Evolutionary conservation across 768 basidiomycete species (phyloP).

Genomic region (Guyanaporus albipodus): DNA sequence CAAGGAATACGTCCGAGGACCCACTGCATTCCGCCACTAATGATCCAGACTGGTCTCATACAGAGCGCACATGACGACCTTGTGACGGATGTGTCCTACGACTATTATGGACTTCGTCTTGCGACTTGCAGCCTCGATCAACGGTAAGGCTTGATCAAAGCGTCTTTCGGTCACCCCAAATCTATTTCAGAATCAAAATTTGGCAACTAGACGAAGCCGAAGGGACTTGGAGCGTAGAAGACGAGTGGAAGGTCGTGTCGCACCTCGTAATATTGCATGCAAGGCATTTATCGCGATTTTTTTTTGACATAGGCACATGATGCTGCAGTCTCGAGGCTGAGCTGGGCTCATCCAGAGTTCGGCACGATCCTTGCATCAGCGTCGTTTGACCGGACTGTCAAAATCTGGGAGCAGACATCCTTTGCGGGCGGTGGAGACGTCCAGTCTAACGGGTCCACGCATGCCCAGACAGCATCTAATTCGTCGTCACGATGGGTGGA

Average conservation of each 20-base stretch:
- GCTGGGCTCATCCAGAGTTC: slow-evolving; percentile 93
- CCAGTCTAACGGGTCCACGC: slow-evolving; percentile 22
- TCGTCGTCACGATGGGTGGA: slow-evolving; percentile 61
- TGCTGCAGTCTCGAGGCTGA: slow-evolving; percentile 76
- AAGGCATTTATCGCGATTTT: neutral
- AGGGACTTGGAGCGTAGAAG: slow-evolving; percentile 73
- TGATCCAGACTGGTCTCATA: slow-evolving; percentile 81
- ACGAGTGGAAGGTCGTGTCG: slow-evolving; percentile 85
- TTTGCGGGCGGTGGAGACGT: slow-evolving; percentile 28
- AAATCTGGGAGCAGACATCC: slow-evolving; percentile 79
- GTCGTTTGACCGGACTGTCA: slow-evolving; percentile 88
- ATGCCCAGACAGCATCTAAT: slow-evolving; percentile 15
- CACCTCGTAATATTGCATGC: neutral
- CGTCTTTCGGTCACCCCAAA: slow-evolving; percentile 9
- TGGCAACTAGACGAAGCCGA: slow-evolving; percentile 74
- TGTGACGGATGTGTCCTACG: slow-evolving; percentile 82
- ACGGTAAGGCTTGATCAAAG: slow-evolving; percentile 42
- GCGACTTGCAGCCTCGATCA: slow-evolving; percentile 84
- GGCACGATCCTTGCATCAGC: slow-evolving; percentile 83
- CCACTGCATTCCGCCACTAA: too few species aligned
- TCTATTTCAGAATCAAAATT: slow-evolving; percentile 61
- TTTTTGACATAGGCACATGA: slow-evolving; percentile 77
- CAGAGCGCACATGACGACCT: slow-evolving; percentile 76
- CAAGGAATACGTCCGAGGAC: too few species aligned
- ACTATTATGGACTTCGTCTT: slow-evolving; percentile 82